phyloP scores from a whole-genome alignment of 176 grass and related monocot genomes.

The Rhynchospora tenuis region DNA sequence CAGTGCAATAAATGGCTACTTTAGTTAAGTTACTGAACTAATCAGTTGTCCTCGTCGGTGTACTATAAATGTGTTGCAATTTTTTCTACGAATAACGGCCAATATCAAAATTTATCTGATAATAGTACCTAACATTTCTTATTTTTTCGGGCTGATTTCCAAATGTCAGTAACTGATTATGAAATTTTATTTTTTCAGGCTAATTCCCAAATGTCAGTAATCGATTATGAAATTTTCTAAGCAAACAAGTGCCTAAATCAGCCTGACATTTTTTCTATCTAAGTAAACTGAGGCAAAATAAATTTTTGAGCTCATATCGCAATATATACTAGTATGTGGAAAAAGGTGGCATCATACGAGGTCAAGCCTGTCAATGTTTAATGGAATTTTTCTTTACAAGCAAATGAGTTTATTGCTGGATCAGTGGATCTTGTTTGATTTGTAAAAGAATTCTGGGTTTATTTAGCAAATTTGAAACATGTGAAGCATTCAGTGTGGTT shows the following conservation, averaged over 20 bases:
- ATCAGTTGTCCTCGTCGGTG: background rate
- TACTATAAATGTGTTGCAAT: background rate
- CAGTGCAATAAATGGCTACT: background rate
- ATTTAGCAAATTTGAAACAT: background rate
- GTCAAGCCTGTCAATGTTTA: background rate
- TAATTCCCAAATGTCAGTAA: background rate
- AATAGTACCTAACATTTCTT: background rate
- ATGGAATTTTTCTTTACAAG: background rate
- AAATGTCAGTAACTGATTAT: background rate
- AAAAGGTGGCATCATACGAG: background rate
- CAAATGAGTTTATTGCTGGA: background rate
- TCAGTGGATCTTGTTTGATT: no score
- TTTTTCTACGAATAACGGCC: background rate
- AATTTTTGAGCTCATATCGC: background rate
- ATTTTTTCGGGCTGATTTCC: background rate
- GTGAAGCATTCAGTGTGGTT: conserved; percentile 9
- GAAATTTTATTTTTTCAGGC: background rate
- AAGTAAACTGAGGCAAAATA: background rate
- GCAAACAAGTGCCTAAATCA: background rate
- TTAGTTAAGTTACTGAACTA: background rate
- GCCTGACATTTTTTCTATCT: background rate
- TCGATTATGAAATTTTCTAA: background rate
- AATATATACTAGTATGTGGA: background rate
- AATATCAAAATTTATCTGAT: background rate
- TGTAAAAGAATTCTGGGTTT: background rate